A percentile compares a stretch with the other conserved stretches of the same genome.
Evolutionary conservation across 352 stramenopile genomes (phyloP).

Genomic region (Pythium folliculosum): DNA sequence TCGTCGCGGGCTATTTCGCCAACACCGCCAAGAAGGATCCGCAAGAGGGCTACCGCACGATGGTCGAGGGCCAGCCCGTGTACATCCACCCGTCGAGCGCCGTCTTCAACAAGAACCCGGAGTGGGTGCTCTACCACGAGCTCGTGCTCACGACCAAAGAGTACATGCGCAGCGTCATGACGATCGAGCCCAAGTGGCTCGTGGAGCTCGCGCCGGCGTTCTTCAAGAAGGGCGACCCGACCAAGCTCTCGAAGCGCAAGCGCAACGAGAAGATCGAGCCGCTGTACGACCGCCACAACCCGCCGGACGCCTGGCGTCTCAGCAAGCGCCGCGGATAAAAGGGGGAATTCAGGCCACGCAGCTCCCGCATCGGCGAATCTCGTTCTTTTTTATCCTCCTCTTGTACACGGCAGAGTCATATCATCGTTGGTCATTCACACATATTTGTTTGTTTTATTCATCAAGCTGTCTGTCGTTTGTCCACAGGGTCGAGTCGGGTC

Average conservation of each 20-base stretch:
- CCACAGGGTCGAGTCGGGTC: no score
- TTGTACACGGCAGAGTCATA: background rate
- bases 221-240: slow-evolving; percentile 97
- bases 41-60: slow-evolving; percentile 98
- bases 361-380: no score
- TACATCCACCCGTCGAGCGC: slow-evolving; percentile 98
- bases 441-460: background rate
- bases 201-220: slow-evolving; percentile 95
- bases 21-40: slow-evolving; percentile 99
- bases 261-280: slow-evolving; percentile 99
- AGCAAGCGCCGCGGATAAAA: slow-evolving; percentile 93
- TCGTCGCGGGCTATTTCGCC: slow-evolving; percentile 98
- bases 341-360: background rate
- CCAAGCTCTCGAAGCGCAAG: slow-evolving; percentile 98
- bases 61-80: slow-evolving; percentile 98
- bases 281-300: slow-evolving; percentile 98
- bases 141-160: slow-evolving; percentile 95
- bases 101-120: slow-evolving; percentile 99
- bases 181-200: slow-evolving; percentile 99
- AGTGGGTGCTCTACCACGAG: slow-evolving; percentile 99
- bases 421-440: background rate
- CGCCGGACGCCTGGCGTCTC: slow-evolving; percentile 96
- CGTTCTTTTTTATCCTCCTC: background rate
- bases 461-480: no score
- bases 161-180: slow-evolving; percentile 99